Percentiles rank a stretch among this genome's conserved stretches.
Conservation (phyloP, 208 protist species). For the Novymonas esmeraldas region DNA sequence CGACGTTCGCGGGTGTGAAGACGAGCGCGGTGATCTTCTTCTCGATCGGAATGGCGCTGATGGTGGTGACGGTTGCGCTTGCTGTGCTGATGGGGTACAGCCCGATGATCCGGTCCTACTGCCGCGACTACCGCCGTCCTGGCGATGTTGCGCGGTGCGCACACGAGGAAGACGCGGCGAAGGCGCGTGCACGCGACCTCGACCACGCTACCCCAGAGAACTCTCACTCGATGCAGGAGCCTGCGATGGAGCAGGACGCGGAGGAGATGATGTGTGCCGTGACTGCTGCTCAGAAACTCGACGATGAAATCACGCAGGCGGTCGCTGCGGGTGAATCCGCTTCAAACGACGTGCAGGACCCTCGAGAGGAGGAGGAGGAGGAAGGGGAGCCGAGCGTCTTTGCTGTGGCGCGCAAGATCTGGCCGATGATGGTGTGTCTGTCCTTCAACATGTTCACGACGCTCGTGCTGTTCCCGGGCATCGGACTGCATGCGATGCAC, state of each 20-base stretch:
- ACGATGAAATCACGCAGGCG: neutral
- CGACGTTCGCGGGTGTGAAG: constrained; percentile 47
- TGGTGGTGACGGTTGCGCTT: constrained; percentile 35
- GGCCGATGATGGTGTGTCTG: constrained; percentile 44
- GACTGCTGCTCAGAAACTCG: neutral
- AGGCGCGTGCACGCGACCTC: neutral
- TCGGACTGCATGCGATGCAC: constrained; percentile 39
- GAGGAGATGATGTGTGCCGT: constrained; percentile 11
- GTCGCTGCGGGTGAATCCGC: neutral
- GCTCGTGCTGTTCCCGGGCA: constrained; percentile 45
- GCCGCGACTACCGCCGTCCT: constrained; percentile 22
- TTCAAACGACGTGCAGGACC: too few relatives aligned
- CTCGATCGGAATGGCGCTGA: constrained; percentile 39
- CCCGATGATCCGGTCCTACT: constrained; percentile 32
- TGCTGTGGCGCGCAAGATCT: constrained; percentile 37
- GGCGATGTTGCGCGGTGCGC: constrained; percentile 12
- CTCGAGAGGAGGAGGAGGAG: constrained; percentile 3
- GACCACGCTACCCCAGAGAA: neutral
- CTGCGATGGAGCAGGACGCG: constrained; percentile 2
- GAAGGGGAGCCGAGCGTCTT: constrained; percentile 22
- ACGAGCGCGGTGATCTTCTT: constrained; percentile 51
- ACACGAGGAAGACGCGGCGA: constrained; percentile 13
- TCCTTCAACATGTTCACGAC: constrained; percentile 36
- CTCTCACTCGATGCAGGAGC: neutral
- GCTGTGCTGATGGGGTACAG: constrained; percentile 33